Evolutionary conservation across 768 basidiomycete genomes (phyloP).

Genomic region (Gelatoporia subvermispora): DNA sequence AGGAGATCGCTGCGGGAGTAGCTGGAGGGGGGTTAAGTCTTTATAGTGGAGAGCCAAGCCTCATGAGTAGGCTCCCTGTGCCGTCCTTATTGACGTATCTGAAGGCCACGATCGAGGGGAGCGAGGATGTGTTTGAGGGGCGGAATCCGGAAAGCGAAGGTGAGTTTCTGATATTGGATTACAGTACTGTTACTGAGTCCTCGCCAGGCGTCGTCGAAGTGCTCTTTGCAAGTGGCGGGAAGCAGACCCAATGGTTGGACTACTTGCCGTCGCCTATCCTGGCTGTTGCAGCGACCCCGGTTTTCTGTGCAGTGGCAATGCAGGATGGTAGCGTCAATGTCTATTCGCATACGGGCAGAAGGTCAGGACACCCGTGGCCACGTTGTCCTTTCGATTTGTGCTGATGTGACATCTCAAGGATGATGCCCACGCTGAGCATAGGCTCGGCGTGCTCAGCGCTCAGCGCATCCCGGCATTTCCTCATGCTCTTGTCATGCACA

Average conservation of each 20-base stretch:
- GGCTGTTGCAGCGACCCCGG: constrained; percentile 53
- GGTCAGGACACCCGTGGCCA: constrained; percentile 41
- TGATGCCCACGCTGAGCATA: constrained; percentile 73
- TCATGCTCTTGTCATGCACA: constrained; percentile 68
- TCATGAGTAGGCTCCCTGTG: constrained; percentile 40
- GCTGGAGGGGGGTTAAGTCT: not conserved
- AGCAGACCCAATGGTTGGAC: constrained; percentile 84
- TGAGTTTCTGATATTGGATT: constrained; percentile 24
- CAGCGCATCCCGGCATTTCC: constrained; percentile 54
- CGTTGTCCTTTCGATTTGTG: not conserved
- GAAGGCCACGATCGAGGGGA: constrained; percentile 56
- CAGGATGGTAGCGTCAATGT: constrained; percentile 79
- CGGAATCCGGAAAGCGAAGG: constrained; percentile 69
- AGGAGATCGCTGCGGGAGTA: constrained; percentile 39
- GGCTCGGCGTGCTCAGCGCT: constrained; percentile 69
- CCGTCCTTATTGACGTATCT: constrained; percentile 36
- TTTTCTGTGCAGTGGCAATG: constrained; percentile 72
- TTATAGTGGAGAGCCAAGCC: constrained; percentile 6
- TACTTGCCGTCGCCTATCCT: constrained; percentile 76
- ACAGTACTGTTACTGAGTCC: not conserved
- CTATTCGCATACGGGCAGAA: constrained; percentile 80
- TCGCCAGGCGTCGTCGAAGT: constrained; percentile 64
- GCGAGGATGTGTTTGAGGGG: constrained; percentile 68
- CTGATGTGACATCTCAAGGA: constrained; percentile 34
- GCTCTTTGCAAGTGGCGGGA: constrained; percentile 47